phyloP scores from a whole-genome alignment of 2,329 filamentous ascomycete genomes.

The Sarocladiaceae sp. region DNA sequence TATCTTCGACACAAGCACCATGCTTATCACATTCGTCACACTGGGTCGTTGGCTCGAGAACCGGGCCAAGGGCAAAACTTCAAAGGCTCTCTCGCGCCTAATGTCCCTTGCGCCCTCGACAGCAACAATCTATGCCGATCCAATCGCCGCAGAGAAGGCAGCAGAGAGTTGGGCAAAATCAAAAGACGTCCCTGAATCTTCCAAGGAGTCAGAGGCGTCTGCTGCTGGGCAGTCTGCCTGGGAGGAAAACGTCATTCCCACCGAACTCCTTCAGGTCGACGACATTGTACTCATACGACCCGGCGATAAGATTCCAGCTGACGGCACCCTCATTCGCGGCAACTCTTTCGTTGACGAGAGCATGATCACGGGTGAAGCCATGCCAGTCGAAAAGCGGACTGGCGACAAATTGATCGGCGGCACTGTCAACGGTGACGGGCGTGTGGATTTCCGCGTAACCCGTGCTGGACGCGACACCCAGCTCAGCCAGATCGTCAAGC shows the following conservation, averaged over 20 bases:
- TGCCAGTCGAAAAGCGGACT: constrained; percentile 85
- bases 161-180: constrained; percentile 64
- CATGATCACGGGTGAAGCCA: constrained; percentile 97
- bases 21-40: constrained; percentile 95
- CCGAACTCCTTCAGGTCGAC: constrained; percentile 87
- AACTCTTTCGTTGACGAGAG: constrained; percentile 95
- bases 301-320: constrained; percentile 93
- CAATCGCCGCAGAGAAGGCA: constrained; percentile 86
- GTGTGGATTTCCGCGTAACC: constrained; percentile 87
- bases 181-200: constrained; percentile 22
- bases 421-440: constrained; percentile 89
- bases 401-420: constrained; percentile 79
- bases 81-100: constrained; percentile 81
- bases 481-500: constrained; percentile 93
- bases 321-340: constrained; percentile 78
- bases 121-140: constrained; percentile 93
- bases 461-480: constrained; percentile 92
- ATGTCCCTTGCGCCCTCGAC: constrained; percentile 97
- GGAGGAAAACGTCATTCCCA: constrained; percentile 84
- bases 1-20: constrained; percentile 95
- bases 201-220: constrained; percentile 32
- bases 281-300: constrained; percentile 90
- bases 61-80: constrained; percentile 90
- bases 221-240: constrained; percentile 50
- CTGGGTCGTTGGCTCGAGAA: constrained; percentile 91